These are phyloP conservation scores for Harringtonia aguacate DNA, from an alignment of 2,329 filamentous ascomycete species.

Conservation along the genomic window DNA sequence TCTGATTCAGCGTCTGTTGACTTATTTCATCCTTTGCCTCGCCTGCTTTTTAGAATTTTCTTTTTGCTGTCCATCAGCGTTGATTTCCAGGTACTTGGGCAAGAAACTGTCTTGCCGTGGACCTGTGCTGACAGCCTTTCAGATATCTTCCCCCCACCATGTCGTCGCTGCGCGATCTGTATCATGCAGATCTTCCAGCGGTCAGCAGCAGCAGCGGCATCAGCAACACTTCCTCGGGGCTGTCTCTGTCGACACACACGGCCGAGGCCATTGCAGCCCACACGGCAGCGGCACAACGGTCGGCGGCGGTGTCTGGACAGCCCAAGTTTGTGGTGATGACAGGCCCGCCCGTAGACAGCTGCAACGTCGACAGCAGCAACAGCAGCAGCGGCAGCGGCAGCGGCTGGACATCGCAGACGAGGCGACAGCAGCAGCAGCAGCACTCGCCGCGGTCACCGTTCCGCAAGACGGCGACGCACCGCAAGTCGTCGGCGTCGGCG, in stretches of 20 bases:
- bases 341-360: not conserved
- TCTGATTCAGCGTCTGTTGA: too few species aligned
- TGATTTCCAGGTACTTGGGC: too few species aligned
- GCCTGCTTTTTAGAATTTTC: too few species aligned
- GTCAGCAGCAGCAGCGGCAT: not conserved
- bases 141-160: too few species aligned
- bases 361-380: not conserved
- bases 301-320: not conserved
- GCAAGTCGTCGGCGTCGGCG: not conserved
- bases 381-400: not conserved
- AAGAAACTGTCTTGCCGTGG: too few species aligned
- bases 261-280: not conserved
- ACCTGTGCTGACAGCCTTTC: too few species aligned
- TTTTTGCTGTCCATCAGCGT: too few species aligned
- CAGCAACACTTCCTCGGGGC: not conserved
- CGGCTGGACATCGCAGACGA: not conserved
- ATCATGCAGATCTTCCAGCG: too few species aligned
- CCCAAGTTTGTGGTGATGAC: conserved; percentile 4
- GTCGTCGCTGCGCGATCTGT: too few species aligned
- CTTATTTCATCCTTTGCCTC: too few species aligned
- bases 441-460: not conserved
- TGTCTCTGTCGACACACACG: not conserved
- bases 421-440: not conserved
- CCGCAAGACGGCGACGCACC: too few species aligned
- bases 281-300: not conserved